These are phyloP conservation scores for Podospora sp. DNA, from an alignment of 495 filamentous ascomycete genomes.

Conservation along the genomic window DNA sequence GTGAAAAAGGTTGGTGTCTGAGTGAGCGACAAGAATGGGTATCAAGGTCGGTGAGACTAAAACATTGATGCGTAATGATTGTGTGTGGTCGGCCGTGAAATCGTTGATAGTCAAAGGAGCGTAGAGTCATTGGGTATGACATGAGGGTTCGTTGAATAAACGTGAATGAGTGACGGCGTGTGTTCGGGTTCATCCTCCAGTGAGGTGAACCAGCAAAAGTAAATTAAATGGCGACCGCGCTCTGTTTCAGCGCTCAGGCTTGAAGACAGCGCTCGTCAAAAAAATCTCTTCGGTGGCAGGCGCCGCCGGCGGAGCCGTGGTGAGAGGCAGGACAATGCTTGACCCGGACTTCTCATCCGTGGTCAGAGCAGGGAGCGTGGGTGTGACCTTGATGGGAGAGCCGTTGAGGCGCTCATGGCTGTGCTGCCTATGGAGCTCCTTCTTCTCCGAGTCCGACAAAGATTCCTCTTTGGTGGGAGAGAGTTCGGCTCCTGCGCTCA, in stretches of 20 bases:
- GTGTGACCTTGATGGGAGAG: constrained; percentile 18
- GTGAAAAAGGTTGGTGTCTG: not conserved
- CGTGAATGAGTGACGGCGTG: not conserved
- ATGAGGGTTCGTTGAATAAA: constrained; percentile 1
- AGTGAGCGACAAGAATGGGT: constrained; percentile 21
- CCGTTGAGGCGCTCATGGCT: constrained; percentile 46
- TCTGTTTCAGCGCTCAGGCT: constrained; percentile 26
- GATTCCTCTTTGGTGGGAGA: constrained; percentile 17
- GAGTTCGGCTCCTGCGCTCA: constrained; percentile 40
- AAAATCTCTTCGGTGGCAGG: constrained; percentile 36
- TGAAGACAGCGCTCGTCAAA: constrained; percentile 50
- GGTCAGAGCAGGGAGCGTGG: constrained; percentile 22
- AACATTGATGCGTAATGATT: constrained; percentile 16
- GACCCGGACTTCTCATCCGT: constrained; percentile 32
- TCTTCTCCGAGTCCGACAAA: constrained; percentile 33
- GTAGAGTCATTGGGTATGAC: constrained; percentile 19
- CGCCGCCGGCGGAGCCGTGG: constrained; percentile 10
- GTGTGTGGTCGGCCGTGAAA: constrained; percentile 18
- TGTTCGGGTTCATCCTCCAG: not conserved
- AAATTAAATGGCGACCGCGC: not conserved
- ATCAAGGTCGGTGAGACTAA: not conserved
- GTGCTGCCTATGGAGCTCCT: constrained; percentile 38
- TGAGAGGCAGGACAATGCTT: constrained; percentile 25
- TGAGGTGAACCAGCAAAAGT: not conserved
- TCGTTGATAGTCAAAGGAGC: constrained; percentile 17